Evolutionary conservation across 2,329 filamentous ascomycete genomes (phyloP), one percentile per base, ranked within the genome.

Genomic region (Cephalotrichum gorgonifer): DNA sequence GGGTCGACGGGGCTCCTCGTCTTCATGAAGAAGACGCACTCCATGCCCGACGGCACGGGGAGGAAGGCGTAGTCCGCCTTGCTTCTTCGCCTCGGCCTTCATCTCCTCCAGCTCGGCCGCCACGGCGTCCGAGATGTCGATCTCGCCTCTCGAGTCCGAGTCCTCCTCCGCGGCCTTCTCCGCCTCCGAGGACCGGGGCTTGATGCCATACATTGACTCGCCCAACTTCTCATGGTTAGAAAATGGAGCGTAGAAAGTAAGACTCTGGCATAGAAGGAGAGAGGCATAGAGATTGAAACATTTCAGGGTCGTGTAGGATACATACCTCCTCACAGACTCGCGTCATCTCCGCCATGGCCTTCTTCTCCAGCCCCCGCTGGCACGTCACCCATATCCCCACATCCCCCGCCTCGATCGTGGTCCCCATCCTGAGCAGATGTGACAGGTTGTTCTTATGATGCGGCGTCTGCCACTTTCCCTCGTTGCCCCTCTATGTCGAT

Each of bases 371-470:
- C 54, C 79, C 78, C 60, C 83, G 77, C 47, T 83, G 79, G 61
- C 85, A 90, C 0, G 86, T 89, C 26, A 83, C 82, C 85, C 85
- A 91, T 51, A 91, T 81, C 5, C 86, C 86, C 47, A 74, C 70
- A 58, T 89, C 84, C 5, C 85, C 85, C 5, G 83, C 70, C 56
- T 86, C 78, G 44, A 89, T 64, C 12, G 64, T 60, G 35, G 64
- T 70, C 38, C 71, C 72, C 54, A 65, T 55, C 35, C 67, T 67
- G 14, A 64, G 64, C 52, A 65, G 62, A 46, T 66, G 62, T 20
- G 67, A 66, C 41, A 68, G 55, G 58, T 75, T 81, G 30, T 67
- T 65, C 57, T 73, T 70, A 43, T 82, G 78, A 52, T 79, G 74
- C 14, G 79, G 68, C 25, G 79, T 83, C 58, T 75, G 73, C 80